Evolutionary conservation across 1,284 basidiomycete genomes (phyloP).

Genomic region (Flammula alnicola): DNA sequence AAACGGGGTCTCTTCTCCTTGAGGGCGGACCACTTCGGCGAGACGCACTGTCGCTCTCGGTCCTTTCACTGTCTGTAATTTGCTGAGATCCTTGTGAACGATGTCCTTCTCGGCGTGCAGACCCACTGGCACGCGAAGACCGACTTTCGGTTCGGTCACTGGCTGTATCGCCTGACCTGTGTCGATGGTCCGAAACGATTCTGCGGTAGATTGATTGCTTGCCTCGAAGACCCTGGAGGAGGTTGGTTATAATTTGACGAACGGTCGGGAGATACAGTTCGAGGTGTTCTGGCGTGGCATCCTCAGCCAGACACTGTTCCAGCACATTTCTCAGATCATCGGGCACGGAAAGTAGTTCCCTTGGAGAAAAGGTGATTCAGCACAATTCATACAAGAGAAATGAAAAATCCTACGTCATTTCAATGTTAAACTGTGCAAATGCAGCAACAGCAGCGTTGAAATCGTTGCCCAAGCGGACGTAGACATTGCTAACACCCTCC

Average conservation of each 20-base stretch:
- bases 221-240: constrained; percentile 88
- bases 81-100: constrained; percentile 50
- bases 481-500: constrained; percentile 91
- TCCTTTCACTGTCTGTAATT: constrained; percentile 33
- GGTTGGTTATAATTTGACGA: constrained; percentile 90
- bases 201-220: constrained; percentile 87
- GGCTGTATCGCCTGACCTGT: constrained; percentile 50
- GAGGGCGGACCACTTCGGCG: constrained; percentile 36
- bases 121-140: constrained; percentile 47
- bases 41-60: constrained; percentile 30
- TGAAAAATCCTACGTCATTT: constrained; percentile 78
- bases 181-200: constrained; percentile 63
- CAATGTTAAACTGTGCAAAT: constrained; percentile 85
- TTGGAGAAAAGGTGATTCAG: constrained; percentile 36
- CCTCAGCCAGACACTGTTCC: constrained; percentile 90
- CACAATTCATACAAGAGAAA: constrained; percentile 13
- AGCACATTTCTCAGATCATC: constrained; percentile 88
- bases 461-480: constrained; percentile 95
- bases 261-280: constrained; percentile 92
- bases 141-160: constrained; percentile 58
- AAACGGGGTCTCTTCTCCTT: constrained; percentile 36
- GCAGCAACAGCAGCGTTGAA: constrained; percentile 94
- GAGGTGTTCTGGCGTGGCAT: constrained; percentile 85
- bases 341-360: constrained; percentile 89
- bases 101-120: constrained; percentile 51